phyloP scores from a whole-genome alignment of 306 rosid species.

The Morella rubra region DNA sequence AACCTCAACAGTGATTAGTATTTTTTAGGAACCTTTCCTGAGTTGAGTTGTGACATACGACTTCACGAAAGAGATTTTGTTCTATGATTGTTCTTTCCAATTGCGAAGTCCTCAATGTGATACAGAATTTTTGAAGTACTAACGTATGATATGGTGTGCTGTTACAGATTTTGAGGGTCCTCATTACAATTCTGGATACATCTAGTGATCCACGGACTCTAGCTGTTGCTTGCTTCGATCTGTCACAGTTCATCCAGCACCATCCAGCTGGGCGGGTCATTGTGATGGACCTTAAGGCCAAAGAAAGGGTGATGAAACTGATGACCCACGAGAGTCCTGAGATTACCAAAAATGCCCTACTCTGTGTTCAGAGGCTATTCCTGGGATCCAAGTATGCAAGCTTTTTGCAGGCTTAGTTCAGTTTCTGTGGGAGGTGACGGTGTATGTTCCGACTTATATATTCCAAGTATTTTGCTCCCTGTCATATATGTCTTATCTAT shows the following conservation, averaged over 20 bases:
- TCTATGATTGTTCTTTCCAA: not conserved
- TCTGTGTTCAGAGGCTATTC: conserved; percentile 96
- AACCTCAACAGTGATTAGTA: no score
- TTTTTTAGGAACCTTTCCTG: no score
- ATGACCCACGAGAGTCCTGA: conserved; percentile 93
- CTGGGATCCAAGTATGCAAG: conserved; percentile 94
- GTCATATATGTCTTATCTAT: not conserved
- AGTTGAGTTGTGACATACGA: no score
- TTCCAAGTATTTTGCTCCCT: not conserved
- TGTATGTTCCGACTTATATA: conserved; percentile 12
- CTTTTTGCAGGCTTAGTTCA: conserved; percentile 79
- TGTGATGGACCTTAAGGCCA: conserved; percentile 91
- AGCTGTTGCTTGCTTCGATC: conserved; percentile 89
- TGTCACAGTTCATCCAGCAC: conserved; percentile 85
- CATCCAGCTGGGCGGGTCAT: conserved; percentile 87
- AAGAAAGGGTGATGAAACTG: conserved; percentile 91
- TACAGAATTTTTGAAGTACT: not conserved
- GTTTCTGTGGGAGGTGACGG: conserved; percentile 17
- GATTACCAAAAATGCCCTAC: conserved; percentile 93
- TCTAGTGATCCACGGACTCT: conserved; percentile 83
- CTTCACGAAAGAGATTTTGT: not conserved
- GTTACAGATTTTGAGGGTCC: conserved; percentile 85
- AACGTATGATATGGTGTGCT: conserved; percentile 23
- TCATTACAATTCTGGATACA: conserved; percentile 81
- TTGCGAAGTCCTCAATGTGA: not conserved